Evolutionary conservation across 2,329 filamentous ascomycete species (phyloP), one percentile per base, ranked within the genome.

Genomic region (Aaosphaeria arxii): DNA sequence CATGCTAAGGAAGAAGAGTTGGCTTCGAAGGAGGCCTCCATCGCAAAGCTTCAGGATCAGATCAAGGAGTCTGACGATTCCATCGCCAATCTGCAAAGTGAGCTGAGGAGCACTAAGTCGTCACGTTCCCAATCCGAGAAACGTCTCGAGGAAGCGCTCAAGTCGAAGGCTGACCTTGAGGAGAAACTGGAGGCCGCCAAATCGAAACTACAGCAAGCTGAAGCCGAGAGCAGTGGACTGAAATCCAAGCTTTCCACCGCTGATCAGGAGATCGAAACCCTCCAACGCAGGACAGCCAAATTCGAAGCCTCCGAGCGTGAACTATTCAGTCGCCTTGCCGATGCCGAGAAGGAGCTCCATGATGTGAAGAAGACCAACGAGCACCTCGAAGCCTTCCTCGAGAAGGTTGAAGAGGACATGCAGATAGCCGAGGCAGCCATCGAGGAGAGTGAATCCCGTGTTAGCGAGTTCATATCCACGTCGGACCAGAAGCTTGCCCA

Each of bases 321-420:
- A 35, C 49, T 71, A 6, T 30, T 54, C 5, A 40, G 45, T 7
- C 61, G 63, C 30, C 56, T 71, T 30, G 49, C 57, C 2, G 52
- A 56, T 28, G 64, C 67, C 4, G 68, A 70, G 46, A 52, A 64
- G 13, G 65, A 71, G 28, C 50, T 71, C 11, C 40, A 52, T 5
- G 57, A 47, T 11, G 59, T 69, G 1, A 56, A 55, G 31, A 48
- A 59, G 5, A 62, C 64, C 5, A 71, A 71, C 44, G 43, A 59
- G 36, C 55, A 54, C 1, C 54, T 71, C 2, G 67, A 69, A 41
- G 50, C 52, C 1, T 66, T 70, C 47, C 54, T 71, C 7, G 60
- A 59, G 40, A 59, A 61, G 30, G 55, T 65, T 1, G 56, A 69
- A 40, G 49, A 59, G 24, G 65, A 66, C 32, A 66, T 68, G 59